Percentiles rank a stretch among this genome's conserved stretches.
Conservation (phyloP, 805 yeast genomes). For the Cyberlindnera suaveolens region DNA sequence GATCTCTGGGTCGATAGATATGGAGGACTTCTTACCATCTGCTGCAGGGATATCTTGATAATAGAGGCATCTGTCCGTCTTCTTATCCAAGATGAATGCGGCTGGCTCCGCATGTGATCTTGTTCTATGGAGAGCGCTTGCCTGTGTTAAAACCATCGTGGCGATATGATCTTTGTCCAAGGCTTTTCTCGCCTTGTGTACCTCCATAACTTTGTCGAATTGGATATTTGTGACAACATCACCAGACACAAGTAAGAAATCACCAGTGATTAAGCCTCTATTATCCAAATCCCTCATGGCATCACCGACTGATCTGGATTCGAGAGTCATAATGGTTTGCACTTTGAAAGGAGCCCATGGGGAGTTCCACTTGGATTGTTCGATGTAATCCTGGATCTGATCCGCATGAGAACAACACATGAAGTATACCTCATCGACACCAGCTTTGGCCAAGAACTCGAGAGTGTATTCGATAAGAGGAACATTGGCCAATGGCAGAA, state of each 20-base stretch:
- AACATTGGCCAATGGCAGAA: slow-evolving; percentile 85
- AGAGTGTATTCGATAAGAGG: slow-evolving; percentile 93
- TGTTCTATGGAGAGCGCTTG: slow-evolving; percentile 78
- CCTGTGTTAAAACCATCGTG: slow-evolving; percentile 88
- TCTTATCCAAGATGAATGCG: slow-evolving; percentile 71
- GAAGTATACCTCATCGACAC: slow-evolving; percentile 82
- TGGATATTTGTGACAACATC: slow-evolving; percentile 94
- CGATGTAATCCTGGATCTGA: slow-evolving; percentile 77
- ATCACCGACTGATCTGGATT: slow-evolving; percentile 90
- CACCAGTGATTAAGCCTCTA: slow-evolving; percentile 83
- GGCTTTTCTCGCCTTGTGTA: slow-evolving; percentile 65
- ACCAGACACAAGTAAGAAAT: slow-evolving; percentile 85
- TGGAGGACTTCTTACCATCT: slow-evolving; percentile 36
- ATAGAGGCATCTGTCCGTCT: slow-evolving; percentile 69
- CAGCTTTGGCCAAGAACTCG: slow-evolving; percentile 87
- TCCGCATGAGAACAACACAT: slow-evolving; percentile 91
- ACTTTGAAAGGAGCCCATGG: slow-evolving; percentile 77
- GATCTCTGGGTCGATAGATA: slow-evolving; percentile 78
- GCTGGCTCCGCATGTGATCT: slow-evolving; percentile 80
- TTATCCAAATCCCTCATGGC: slow-evolving; percentile 95
- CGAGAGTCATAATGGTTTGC: slow-evolving; percentile 74
- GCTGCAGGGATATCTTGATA: slow-evolving; percentile 70
- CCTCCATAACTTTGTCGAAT: slow-evolving; percentile 62
- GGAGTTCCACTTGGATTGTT: slow-evolving; percentile 59
- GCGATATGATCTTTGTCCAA: slow-evolving; percentile 86